Conservation (phyloP, 805 yeast genomes). For the Pachysolen tannophilus region DNA sequence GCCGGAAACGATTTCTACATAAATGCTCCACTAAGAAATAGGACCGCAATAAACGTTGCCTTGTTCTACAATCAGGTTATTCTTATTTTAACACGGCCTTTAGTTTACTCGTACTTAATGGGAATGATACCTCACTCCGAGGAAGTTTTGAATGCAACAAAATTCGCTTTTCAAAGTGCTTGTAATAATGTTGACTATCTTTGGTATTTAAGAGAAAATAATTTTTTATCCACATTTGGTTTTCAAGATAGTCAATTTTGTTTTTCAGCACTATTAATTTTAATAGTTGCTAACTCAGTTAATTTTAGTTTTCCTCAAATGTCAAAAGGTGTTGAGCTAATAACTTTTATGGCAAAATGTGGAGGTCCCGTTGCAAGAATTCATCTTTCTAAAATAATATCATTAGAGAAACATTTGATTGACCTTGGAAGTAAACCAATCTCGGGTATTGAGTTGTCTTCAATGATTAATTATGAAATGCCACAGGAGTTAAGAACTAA, state of each 20-base stretch:
- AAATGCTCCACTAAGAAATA: conserved; percentile 4
- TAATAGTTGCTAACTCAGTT: conserved; percentile 15
- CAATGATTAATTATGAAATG: conserved; percentile 1
- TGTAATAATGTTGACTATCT: conserved; percentile 23
- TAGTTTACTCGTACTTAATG: conserved; percentile 25
- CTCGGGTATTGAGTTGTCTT: conserved; percentile 1
- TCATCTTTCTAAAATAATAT: conserved; percentile 16
- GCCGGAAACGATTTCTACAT: background rate
- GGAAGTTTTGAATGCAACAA: conserved; percentile 19
- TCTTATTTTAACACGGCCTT: conserved; percentile 27
- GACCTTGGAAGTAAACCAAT: background rate
- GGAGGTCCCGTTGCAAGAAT: conserved; percentile 21
- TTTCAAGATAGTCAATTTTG: conserved; percentile 32
- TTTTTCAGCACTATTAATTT: conserved; percentile 25
- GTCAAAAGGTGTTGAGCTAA: conserved; percentile 17
- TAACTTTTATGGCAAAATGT: conserved; percentile 19
- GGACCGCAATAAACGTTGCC: conserved; percentile 24
- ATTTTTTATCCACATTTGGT: conserved; percentile 26
- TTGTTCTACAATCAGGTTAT: conserved; percentile 26
- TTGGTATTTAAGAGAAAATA: conserved; percentile 18
- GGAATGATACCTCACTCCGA: conserved; percentile 17
- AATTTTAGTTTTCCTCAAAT: conserved; percentile 6
- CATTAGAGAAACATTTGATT: conserved; percentile 3
- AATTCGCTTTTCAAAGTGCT: conserved; percentile 24
- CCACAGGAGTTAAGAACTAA: background rate